These are phyloP conservation scores for Crithidia mellificae DNA, from an alignment of 208 protist genomes.

Conservation along the genomic window DNA sequence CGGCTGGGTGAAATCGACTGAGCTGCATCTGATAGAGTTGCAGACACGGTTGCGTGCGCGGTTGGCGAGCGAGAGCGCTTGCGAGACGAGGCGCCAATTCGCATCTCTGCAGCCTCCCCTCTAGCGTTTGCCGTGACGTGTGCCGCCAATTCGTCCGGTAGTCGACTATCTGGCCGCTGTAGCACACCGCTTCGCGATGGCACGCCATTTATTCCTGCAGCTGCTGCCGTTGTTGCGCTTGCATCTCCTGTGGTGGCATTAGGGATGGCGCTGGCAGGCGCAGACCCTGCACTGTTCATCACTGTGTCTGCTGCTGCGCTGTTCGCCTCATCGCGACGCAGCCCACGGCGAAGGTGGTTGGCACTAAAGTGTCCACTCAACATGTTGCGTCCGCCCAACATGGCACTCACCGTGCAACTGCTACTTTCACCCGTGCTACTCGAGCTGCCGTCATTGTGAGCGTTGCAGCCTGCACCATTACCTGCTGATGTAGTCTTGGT, in stretches of 20 bases:
- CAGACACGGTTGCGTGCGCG: background rate
- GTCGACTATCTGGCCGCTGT: no score
- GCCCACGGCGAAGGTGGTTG: constrained; percentile 24
- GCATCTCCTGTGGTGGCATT: no score
- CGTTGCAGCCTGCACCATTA: no score
- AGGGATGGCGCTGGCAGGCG: background rate
- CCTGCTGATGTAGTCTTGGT: no score
- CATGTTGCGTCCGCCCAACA: background rate
- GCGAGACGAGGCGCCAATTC: no score
- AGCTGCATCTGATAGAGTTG: background rate
- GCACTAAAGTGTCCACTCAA: constrained; percentile 33
- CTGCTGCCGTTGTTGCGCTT: no score
- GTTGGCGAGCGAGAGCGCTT: constrained; percentile 25
- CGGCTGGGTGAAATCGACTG: background rate
- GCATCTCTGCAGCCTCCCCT: no score
- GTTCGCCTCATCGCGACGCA: background rate
- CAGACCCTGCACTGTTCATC: background rate
- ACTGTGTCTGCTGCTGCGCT: background rate
- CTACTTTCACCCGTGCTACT: background rate
- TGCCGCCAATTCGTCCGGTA: no score
- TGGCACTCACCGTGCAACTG: background rate
- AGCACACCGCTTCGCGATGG: no score
- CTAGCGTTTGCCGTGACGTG: no score
- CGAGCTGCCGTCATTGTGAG: no score
- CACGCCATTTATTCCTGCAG: no score